Percentiles rank a stretch among this genome's conserved stretches.
Evolutionary conservation across 768 basidiomycete species (phyloP).

Genomic region (Mycena indigotica): DNA sequence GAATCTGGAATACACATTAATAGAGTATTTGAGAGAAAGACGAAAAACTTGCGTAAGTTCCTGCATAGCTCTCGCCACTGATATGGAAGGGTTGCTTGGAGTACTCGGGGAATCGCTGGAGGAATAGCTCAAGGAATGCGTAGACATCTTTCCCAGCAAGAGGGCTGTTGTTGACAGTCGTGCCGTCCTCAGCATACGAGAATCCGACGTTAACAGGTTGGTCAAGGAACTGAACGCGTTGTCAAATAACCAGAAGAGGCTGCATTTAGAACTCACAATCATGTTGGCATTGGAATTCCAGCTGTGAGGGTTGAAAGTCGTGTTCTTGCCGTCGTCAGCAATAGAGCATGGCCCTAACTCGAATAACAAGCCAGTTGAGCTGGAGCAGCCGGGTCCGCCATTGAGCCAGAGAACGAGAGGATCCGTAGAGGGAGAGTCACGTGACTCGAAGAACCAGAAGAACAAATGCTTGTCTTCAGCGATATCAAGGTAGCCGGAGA

Average conservation of each 20-base stretch:
- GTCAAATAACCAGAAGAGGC: no score
- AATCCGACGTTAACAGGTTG: slow-evolving; percentile 90
- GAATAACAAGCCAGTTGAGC: slow-evolving; percentile 82
- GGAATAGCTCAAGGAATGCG: slow-evolving; percentile 80
- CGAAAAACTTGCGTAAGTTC: slow-evolving; percentile 58
- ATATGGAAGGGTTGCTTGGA: slow-evolving; percentile 71
- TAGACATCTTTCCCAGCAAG: slow-evolving; percentile 90
- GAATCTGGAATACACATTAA: slow-evolving; percentile 30
- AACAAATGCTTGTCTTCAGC: slow-evolving; percentile 80
- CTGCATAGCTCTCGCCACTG: slow-evolving; percentile 79
- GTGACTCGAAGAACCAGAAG: slow-evolving; percentile 93
- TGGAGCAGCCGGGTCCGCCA: slow-evolving; percentile 68
- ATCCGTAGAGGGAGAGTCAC: slow-evolving; percentile 69
- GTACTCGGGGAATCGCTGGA: slow-evolving; percentile 76
- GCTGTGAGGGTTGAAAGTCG: slow-evolving; percentile 72
- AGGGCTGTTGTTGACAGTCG: slow-evolving; percentile 76
- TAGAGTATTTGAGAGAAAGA: not conserved
- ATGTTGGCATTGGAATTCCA: slow-evolving; percentile 85
- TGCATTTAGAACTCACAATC: slow-evolving; percentile 33
- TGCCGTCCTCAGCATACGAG: slow-evolving; percentile 79
- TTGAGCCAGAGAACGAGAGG: slow-evolving; percentile 93
- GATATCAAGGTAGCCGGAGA: slow-evolving; percentile 84
- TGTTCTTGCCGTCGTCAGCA: slow-evolving; percentile 66
- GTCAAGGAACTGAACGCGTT: slow-evolving; percentile 52
- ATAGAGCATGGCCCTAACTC: slow-evolving; percentile 90